Evolutionary conservation across 2,329 filamentous ascomycete species (phyloP), one percentile per base, ranked within the genome.

Genomic region (Fusarium tanahbumbuense): DNA sequence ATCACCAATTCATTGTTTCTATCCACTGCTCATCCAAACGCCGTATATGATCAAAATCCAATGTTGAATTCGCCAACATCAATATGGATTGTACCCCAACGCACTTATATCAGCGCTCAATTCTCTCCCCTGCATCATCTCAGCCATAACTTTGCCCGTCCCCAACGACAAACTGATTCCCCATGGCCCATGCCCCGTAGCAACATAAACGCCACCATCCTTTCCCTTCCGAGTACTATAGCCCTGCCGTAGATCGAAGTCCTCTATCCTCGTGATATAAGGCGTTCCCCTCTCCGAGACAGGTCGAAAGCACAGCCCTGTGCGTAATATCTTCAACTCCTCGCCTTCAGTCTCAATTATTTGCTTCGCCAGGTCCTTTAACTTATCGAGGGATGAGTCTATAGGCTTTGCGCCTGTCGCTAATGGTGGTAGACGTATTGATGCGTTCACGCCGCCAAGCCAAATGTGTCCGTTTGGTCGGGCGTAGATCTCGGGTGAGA

Each of bases 171-270:
- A 75, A 49, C 83, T 86, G 27, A 91, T 91, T 0, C 92, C 92
- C 92, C 92, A 94, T 0, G 92, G 90, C 1, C 92, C 92, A 81
- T 94, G 92, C 0, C 92, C 92, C 6, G 89, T 84, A 2, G 90
- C 89, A 40, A 94, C 77, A 76, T 88, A 94, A 0, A 95, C 89
- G 6, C 92, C 91, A 3, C 90, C 89, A 2, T 83, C 82, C 0
- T 73, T 72, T 1, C 79, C 80, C 2, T 76, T 70, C 40, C 77
- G 75, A 9, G 83, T 88, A 61, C 74, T 79, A 9, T 86, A 75
- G 0, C 81, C 80, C 15, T 73, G 75, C 2, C 88, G 89, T 5
- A 93, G 82, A 45, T 84, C 81, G 15, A 79, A 76, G 68, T 92
- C 88, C 3, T 82, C 78, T 27, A 93, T 79, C 34, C 86, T 82